These are phyloP conservation scores for Mediolabrus comicus DNA, from an alignment of 108 stramenopile genomes.

Conservation along the genomic window DNA sequence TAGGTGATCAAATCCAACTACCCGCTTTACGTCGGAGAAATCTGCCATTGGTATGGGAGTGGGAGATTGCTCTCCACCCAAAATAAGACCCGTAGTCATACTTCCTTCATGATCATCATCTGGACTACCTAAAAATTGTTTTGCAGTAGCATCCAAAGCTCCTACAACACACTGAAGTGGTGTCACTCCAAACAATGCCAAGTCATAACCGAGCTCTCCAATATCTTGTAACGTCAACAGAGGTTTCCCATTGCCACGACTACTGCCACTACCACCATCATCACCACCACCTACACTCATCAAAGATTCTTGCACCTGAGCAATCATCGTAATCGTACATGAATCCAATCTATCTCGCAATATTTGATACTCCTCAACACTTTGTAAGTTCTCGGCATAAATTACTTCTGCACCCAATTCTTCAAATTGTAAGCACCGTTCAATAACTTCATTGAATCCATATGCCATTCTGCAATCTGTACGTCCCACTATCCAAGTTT, in stretches of 20 bases:
- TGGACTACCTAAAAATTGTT: conserved; percentile 10
- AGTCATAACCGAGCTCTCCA: conserved; percentile 48
- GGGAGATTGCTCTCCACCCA: too few relatives aligned
- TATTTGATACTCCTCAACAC: conserved; percentile 43
- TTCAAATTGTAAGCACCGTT: conserved; percentile 56
- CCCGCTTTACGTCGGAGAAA: conserved; percentile 44
- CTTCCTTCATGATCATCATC: conserved; percentile 13
- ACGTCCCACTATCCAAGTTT: conserved; percentile 48
- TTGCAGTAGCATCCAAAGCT: conserved; percentile 20
- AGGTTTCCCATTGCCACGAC: conserved; percentile 11
- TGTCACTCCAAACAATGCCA: conserved; percentile 56
- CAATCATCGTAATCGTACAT: conserved; percentile 47
- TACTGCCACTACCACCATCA: background rate
- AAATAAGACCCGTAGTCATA: conserved; percentile 1
- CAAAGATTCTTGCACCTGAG: conserved; percentile 50
- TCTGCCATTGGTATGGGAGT: conserved; percentile 23
- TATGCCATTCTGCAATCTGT: conserved; percentile 60
- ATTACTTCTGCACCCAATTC: conserved; percentile 57
- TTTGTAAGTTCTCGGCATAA: conserved; percentile 61
- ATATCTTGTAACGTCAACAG: conserved; percentile 39
- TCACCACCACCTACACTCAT: background rate
- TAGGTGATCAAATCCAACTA: conserved; percentile 56
- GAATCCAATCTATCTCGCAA: conserved; percentile 31
- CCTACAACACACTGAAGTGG: conserved; percentile 54
- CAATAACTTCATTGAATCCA: conserved; percentile 55